Conservation (phyloP, 768 basidiomycete genomes). For the Nidularia pulvinata region DNA sequence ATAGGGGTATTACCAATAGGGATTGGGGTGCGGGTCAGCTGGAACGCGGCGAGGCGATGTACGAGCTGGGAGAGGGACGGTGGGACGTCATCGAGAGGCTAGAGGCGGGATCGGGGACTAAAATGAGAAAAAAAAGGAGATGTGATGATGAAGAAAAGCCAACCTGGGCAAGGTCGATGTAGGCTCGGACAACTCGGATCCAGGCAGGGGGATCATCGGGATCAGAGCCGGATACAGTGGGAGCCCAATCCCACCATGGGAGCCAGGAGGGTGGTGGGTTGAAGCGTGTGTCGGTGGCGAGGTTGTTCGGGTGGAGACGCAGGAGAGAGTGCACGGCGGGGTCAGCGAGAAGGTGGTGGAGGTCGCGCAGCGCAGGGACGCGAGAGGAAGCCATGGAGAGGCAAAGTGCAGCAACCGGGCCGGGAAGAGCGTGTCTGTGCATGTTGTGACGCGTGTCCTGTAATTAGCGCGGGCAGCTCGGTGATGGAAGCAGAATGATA, state of each 20-base stretch:
- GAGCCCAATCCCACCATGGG: neutral
- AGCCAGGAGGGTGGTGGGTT: constrained; percentile 16
- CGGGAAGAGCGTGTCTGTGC: too few relatives aligned
- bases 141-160: neutral
- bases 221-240: constrained; percentile 12
- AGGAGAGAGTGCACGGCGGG: constrained; percentile 29
- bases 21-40: neutral
- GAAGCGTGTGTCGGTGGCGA: constrained; percentile 11
- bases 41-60: neutral
- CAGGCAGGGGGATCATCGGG: constrained; percentile 10
- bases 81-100: too few relatives aligned
- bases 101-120: neutral
- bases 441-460: too few relatives aligned
- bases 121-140: neutral
- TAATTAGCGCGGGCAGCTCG: neutral
- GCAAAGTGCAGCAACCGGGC: too few relatives aligned
- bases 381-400: too few relatives aligned
- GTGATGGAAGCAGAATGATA: too few relatives aligned
- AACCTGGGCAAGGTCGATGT: neutral
- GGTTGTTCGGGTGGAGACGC: constrained; percentile 48
- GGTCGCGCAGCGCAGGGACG: neutral
- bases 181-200: constrained; percentile 8
- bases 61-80: neutral
- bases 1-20: neutral
- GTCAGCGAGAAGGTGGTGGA: constrained; percentile 7